Base-by-base conservation (phyloP, 352 stramenopile species). In the Pythium aristosporum region DNA sequence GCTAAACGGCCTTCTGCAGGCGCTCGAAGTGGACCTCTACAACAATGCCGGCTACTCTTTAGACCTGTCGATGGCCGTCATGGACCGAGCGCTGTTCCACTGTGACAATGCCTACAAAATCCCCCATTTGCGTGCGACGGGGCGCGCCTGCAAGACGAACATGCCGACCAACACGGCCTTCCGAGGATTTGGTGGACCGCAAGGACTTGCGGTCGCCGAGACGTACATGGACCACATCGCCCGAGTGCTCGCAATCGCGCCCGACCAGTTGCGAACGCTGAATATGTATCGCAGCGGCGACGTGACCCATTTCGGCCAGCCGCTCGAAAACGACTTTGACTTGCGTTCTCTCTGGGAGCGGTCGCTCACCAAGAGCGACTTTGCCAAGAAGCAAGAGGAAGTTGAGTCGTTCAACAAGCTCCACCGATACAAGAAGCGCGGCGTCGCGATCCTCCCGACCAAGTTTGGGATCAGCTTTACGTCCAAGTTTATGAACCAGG, bases 391-490 rank as follows among this genome's bases (percentile, higher is more conserved):
- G 61, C 79, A 87, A 57, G 57, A 69, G 15, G 73, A 82, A 20
- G 82, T 94, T 9, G 80, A 85, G 1, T 77, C 65, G 21, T 99
- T 98, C 69, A 99, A 99, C 70, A 67, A 70, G 7, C 75, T 80
- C 37, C 89, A 98, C 58, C 93, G 88, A 44, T 96, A 78, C 79
- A 85, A 81, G 57, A 99, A 99, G 76, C 77, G 96, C 37, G 96
- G 97, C 0, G 67, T 97, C 2, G 74, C 80, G 20, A 80, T 96
- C 25, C 52, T 96, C 5, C 91, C 91, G 1, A 89, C 77, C 34
- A 97, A 97, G 61, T 99, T 98, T 77, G 97, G 96, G 9, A 98
- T 99, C 68, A 96, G 84, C 21, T 99, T 98, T 64, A 99, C 94
- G 10, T 83, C 87, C 25, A 98, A 98, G 68, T 98, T 97, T 55